Evolutionary conservation across 805 yeast species (phyloP).

Genomic region (Candida andamanensis): DNA sequence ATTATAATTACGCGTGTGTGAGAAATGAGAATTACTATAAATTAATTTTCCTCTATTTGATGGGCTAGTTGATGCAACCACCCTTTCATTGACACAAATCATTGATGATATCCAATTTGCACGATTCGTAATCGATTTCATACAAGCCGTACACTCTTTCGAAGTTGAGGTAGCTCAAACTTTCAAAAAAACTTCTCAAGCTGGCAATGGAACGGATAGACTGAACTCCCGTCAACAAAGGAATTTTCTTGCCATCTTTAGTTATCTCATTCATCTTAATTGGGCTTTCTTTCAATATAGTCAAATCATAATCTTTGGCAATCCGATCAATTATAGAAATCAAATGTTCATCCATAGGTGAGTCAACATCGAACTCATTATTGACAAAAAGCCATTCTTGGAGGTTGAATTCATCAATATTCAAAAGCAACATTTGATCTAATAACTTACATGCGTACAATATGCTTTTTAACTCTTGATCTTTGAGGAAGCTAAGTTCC

Average conservation of each 20-base stretch:
- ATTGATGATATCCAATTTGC: constrained; percentile 50
- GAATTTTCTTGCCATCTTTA: constrained; percentile 28
- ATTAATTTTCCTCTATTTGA: too few species aligned
- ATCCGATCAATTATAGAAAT: constrained; percentile 46
- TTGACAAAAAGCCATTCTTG: constrained; percentile 83
- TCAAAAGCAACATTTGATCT: constrained; percentile 65
- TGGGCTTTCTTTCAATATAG: constrained; percentile 30
- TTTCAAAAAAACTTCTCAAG: constrained; percentile 61
- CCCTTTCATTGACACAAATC: too few species aligned
- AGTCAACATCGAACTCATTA: constrained; percentile 56
- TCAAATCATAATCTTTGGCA: constrained; percentile 27
- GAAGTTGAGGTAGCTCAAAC: constrained; percentile 57
- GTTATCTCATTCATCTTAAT: constrained; percentile 27
- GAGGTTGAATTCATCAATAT: constrained; percentile 71
- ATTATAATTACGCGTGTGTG: too few species aligned
- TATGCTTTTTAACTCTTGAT: constrained; percentile 36
- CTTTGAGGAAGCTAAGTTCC: constrained; percentile 22
- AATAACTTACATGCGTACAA: constrained; percentile 70
- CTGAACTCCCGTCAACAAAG: constrained; percentile 43
- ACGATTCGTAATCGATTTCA: constrained; percentile 28
- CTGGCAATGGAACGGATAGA: constrained; percentile 37
- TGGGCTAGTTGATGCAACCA: too few species aligned
- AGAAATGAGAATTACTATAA: too few species aligned
- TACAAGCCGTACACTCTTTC: constrained; percentile 57
- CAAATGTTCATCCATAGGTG: constrained; percentile 22